These are phyloP conservation scores for Cyberlindnera sargentensis DNA, from an alignment of 805 yeast genomes.

Conservation along the genomic window DNA sequence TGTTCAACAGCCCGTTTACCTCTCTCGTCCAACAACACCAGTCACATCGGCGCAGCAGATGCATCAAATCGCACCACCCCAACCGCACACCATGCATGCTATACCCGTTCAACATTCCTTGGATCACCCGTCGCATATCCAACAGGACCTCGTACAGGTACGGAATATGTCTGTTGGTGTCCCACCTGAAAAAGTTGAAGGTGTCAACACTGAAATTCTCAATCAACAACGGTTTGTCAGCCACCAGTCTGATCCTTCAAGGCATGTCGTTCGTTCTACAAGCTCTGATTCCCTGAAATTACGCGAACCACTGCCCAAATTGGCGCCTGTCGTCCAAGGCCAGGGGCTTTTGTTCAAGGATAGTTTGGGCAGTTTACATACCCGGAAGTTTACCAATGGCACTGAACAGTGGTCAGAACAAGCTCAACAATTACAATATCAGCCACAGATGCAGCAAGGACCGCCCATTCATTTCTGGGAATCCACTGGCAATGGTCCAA, in stretches of 20 bases:
- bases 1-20: no score
- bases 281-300: constrained; percentile 18
- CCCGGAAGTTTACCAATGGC: constrained; percentile 15
- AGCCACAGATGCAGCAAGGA: constrained; percentile 3
- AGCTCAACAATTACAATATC: neutral
- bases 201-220: constrained; percentile 3
- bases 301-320: constrained; percentile 19
- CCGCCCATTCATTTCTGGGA: constrained; percentile 24
- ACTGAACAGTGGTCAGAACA: constrained; percentile 9
- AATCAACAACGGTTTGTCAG: constrained; percentile 13
- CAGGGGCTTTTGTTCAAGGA: constrained; percentile 10
- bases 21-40: constrained; percentile 1
- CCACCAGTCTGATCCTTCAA: constrained; percentile 13
- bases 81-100: neutral
- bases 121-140: no score
- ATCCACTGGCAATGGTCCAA: constrained; percentile 6
- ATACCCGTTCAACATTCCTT: no score
- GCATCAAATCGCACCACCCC: neutral
- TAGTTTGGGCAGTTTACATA: constrained; percentile 8
- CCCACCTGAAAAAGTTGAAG: constrained; percentile 6
- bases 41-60: neutral
- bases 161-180: constrained; percentile 3
- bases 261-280: constrained; percentile 15
- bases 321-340: constrained; percentile 16
- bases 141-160: no score